A percentile compares a stretch with the other conserved stretches of the same genome.
phyloP scores from a whole-genome alignment of 78 protist genomes.

The Speleostelium caveatum region DNA sequence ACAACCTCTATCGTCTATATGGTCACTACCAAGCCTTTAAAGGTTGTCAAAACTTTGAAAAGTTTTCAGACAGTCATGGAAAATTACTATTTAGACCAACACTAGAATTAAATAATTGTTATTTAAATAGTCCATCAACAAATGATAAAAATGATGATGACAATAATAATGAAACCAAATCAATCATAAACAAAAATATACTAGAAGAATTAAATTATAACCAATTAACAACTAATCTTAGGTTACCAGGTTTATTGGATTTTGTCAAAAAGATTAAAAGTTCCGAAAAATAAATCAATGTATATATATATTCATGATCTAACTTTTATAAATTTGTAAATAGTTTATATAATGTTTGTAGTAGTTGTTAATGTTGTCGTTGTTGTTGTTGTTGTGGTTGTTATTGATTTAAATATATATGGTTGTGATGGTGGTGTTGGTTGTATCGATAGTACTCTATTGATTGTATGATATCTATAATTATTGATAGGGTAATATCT shows the following conservation, averaged over 20 bases:
- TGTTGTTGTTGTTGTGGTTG: not conserved
- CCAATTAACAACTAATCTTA: not conserved
- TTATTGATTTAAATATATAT: too few species aligned
- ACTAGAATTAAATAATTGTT: slow-evolving; percentile 14
- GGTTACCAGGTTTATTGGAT: slow-evolving; percentile 48
- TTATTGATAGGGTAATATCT: not conserved
- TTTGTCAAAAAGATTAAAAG: slow-evolving; percentile 34
- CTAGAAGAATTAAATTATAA: not conserved
- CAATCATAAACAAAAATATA: not conserved
- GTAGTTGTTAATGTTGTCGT: not conserved
- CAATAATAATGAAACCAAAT: not conserved
- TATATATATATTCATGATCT: not conserved
- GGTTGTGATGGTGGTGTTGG: too few species aligned
- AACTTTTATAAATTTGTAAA: not conserved
- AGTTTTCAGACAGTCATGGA: not conserved
- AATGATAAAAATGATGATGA: too few species aligned
- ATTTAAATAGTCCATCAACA: not conserved
- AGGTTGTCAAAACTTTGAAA: slow-evolving; percentile 30
- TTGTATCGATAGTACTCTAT: not conserved
- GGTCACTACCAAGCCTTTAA: slow-evolving; percentile 40
- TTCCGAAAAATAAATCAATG: slow-evolving; percentile 8
- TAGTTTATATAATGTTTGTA: not conserved
- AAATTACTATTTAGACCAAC: slow-evolving; percentile 18
- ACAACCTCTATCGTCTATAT: slow-evolving; percentile 49
- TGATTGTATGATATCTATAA: not conserved